Evolutionary conservation across 164 flowering plant species (phyloP).

Genomic region (Vitis cinerea): DNA sequence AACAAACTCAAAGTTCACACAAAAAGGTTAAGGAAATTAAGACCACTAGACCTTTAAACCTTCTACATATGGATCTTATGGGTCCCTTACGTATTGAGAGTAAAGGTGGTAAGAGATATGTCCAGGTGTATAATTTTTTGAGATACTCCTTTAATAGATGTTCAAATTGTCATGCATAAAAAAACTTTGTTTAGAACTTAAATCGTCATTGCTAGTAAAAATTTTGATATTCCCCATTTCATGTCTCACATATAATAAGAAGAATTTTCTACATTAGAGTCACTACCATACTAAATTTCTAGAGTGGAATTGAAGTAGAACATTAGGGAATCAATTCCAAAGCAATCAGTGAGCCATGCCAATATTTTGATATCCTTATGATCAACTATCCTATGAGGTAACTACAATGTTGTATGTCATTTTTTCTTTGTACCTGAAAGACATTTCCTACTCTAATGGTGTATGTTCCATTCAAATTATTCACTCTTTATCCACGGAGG

Average conservation of each 20-base stretch:
- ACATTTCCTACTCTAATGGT: background rate
- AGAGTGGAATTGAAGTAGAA: conserved; percentile 71
- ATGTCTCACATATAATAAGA: conserved; percentile 5
- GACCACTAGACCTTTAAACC: no score
- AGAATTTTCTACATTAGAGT: conserved; percentile 44
- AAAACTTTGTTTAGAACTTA: no score
- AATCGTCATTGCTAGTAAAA: no score
- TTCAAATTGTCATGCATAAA: no score
- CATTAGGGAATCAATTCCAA: conserved; percentile 85
- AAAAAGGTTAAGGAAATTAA: no score
- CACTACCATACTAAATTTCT: conserved; percentile 83
- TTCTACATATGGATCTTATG: no score
- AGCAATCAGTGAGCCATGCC: conserved; percentile 69
- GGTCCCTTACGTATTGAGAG: no score
- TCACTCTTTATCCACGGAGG: background rate
- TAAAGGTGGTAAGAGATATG: no score
- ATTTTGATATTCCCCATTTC: background rate
- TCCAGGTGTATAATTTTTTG: no score
- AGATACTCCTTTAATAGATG: no score
- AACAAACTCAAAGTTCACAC: no score
- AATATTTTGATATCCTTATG: conserved; percentile 61
- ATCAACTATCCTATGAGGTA: conserved; percentile 86
- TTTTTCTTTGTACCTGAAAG: background rate
- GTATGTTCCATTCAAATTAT: background rate
- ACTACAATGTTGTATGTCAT: background rate